Percentiles rank a stretch among this genome's conserved stretches.
These are phyloP conservation scores for Moricandia arvensis DNA, from an alignment of 345 rosid species.

Conservation along the genomic window DNA sequence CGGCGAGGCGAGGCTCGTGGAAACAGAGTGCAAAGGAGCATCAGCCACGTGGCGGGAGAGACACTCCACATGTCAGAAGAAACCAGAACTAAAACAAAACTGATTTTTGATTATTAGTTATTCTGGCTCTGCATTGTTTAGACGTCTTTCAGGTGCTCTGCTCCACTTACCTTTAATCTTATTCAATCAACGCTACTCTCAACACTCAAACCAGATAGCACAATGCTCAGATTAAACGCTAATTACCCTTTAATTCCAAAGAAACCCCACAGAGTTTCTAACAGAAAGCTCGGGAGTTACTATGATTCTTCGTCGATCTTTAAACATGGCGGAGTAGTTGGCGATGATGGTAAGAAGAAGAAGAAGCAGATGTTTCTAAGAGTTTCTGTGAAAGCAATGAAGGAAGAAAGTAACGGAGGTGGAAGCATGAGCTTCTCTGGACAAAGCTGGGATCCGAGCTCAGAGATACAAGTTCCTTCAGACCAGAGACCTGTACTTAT, in stretches of 20 bases:
- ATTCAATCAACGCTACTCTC: conserved; percentile 2
- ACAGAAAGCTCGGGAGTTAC: conserved; percentile 47
- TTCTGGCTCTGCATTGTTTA: conserved; percentile 10
- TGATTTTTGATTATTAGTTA: neutral
- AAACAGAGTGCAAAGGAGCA: conserved; percentile 39
- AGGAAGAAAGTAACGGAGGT: conserved; percentile 57
- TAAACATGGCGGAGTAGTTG: conserved; percentile 28
- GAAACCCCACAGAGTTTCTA: conserved; percentile 25
- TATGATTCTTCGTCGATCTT: conserved; percentile 41
- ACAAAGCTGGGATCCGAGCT: neutral
- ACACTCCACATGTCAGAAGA: conserved; percentile 24
- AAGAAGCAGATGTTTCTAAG: conserved; percentile 30
- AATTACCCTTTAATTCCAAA: conserved; percentile 53
- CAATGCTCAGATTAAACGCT: conserved; percentile 65
- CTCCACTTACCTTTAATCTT: conserved; percentile 39
- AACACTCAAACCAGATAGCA: neutral
- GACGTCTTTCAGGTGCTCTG: conserved; percentile 30
- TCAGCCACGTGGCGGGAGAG: conserved; percentile 35
- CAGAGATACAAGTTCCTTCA: too few species aligned
- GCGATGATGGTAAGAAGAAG: conserved; percentile 8
- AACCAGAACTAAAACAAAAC: neutral
- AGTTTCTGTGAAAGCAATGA: conserved; percentile 53
- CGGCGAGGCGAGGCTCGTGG: conserved; percentile 39
- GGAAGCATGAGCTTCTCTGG: conserved; percentile 58
- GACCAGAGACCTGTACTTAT: too few species aligned